Percentiles rank a stretch among this genome's conserved stretches.
phyloP scores from a whole-genome alignment of 129 eudicot genomes.

The Ambrosia trifida region DNA sequence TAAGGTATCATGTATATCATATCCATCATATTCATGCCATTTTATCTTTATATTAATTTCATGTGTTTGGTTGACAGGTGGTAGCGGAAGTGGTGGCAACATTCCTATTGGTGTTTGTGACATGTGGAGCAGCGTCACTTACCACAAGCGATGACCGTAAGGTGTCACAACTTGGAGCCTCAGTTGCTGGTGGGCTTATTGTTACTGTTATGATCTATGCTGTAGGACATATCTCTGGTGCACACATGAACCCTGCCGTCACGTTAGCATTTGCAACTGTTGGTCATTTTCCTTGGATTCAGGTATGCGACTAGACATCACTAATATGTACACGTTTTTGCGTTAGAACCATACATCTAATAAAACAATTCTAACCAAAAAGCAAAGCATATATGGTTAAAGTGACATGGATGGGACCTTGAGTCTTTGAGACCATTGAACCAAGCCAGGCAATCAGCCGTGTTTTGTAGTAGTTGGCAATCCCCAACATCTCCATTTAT shows the following conservation, averaged over 20 bases:
- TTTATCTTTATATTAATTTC: neutral
- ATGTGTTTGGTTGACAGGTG: slow-evolving; percentile 39
- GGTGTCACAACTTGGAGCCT: slow-evolving; percentile 70
- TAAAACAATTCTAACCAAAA: neutral
- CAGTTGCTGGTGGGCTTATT: slow-evolving; percentile 74
- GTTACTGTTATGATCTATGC: slow-evolving; percentile 95
- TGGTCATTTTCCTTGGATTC: slow-evolving; percentile 72
- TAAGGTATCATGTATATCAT: neutral
- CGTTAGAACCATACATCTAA: neutral
- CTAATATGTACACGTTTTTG: neutral
- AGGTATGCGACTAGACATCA: slow-evolving; percentile 35
- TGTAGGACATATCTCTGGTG: slow-evolving; percentile 91
- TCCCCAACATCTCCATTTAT: neutral
- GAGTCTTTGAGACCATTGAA: neutral
- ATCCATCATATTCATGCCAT: neutral
- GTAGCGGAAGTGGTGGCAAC: slow-evolving; percentile 78
- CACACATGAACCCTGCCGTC: slow-evolving; percentile 97
- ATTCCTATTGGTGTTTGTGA: slow-evolving; percentile 71
- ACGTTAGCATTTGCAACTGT: slow-evolving; percentile 73
- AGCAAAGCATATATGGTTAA: neutral
- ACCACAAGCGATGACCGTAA: slow-evolving; percentile 44
- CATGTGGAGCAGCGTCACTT: slow-evolving; percentile 72
- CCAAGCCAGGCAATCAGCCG: neutral
- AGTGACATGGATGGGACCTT: slow-evolving; percentile 26
- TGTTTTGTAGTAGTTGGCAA: slow-evolving; percentile 20